These are phyloP conservation scores for Suhomyces taliae DNA, from an alignment of 1,139 yeast genomes.

Conservation along the genomic window DNA sequence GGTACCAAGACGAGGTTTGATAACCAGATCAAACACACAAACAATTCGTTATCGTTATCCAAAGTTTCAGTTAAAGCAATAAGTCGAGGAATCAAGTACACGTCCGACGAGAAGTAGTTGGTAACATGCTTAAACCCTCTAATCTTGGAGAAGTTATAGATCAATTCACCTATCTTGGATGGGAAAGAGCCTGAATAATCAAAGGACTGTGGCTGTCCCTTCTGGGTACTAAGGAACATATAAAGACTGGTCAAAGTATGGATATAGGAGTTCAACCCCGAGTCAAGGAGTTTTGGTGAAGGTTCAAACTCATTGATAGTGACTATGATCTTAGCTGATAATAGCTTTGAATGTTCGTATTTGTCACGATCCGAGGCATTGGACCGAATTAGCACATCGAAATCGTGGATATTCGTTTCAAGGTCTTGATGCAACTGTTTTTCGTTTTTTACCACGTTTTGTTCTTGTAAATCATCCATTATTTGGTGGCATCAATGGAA, in stretches of 20 bases:
- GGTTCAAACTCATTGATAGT: slow-evolving; percentile 51
- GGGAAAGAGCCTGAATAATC: slow-evolving; percentile 3
- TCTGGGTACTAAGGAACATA: slow-evolving; percentile 11
- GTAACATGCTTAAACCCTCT: slow-evolving; percentile 63
- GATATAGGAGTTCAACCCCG: slow-evolving; percentile 34
- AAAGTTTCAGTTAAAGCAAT: slow-evolving; percentile 20
- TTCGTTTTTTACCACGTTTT: slow-evolving; percentile 19
- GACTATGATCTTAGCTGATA: slow-evolving; percentile 9
- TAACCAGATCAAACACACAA: slow-evolving; percentile 70
- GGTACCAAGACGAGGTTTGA: slow-evolving; percentile 70
- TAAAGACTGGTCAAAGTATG: slow-evolving; percentile 29
- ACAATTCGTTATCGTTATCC: slow-evolving; percentile 54
- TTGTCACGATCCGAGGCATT: slow-evolving; percentile 7
- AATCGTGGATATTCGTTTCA: background rate
- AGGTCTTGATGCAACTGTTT: slow-evolving; percentile 20
- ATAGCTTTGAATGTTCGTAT: slow-evolving; percentile 10
- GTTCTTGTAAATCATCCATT: slow-evolving; percentile 25
- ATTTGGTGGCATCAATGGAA: background rate
- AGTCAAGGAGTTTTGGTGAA: slow-evolving; percentile 54
- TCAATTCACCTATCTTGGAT: slow-evolving; percentile 24
- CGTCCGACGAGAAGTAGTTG: slow-evolving; percentile 60
- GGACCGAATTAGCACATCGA: slow-evolving; percentile 2
- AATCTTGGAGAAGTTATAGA: slow-evolving; percentile 64
- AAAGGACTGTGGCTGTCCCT: background rate
- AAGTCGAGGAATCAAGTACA: slow-evolving; percentile 45